Conservation (phyloP, 805 yeast genomes). For the Candida boleticola region DNA sequence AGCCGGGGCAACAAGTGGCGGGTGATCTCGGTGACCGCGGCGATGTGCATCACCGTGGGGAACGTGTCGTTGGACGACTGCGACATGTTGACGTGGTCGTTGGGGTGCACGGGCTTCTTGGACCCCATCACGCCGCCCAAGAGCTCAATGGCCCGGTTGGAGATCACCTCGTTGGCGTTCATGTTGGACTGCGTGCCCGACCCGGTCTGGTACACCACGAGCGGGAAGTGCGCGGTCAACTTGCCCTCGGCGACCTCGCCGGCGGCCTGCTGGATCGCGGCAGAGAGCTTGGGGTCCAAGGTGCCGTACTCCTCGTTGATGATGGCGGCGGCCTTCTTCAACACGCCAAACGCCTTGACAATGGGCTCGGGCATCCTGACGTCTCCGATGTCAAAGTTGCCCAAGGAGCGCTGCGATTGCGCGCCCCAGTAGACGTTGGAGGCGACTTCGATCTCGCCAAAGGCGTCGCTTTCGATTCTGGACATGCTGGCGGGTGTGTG, state of each 20-base stretch:
- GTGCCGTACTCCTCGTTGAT: constrained; percentile 80
- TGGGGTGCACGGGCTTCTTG: constrained; percentile 94
- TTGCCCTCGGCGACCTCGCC: constrained; percentile 93
- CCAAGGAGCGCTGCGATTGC: constrained; percentile 90
- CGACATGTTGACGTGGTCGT: constrained; percentile 97
- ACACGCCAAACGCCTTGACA: constrained; percentile 85
- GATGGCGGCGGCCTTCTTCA: constrained; percentile 92
- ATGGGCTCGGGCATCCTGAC: constrained; percentile 92
- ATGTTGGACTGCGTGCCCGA: constrained; percentile 98
- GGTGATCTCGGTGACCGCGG: constrained; percentile 89
- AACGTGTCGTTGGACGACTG: constrained; percentile 99
- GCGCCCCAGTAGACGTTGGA: constrained; percentile 94
- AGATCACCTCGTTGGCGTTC: constrained; percentile 98
- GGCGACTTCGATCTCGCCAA: constrained; percentile 93
- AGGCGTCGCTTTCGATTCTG: constrained; percentile 91
- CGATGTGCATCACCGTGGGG: constrained; percentile 99
- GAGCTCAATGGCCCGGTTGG: constrained; percentile 96
- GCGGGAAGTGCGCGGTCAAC: constrained; percentile 90
- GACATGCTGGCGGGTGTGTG: constrained; percentile 12
- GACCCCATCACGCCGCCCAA: constrained; percentile 92
- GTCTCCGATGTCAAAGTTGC: constrained; percentile 96
- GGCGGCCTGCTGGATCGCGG: constrained; percentile 90
- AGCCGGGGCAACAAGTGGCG: constrained; percentile 77
- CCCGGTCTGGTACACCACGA: constrained; percentile 98
- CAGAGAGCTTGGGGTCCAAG: constrained; percentile 78